These are phyloP conservation scores for Meredithiella fracta DNA, from an alignment of 2,329 filamentous ascomycete species.

Conservation along the genomic window DNA sequence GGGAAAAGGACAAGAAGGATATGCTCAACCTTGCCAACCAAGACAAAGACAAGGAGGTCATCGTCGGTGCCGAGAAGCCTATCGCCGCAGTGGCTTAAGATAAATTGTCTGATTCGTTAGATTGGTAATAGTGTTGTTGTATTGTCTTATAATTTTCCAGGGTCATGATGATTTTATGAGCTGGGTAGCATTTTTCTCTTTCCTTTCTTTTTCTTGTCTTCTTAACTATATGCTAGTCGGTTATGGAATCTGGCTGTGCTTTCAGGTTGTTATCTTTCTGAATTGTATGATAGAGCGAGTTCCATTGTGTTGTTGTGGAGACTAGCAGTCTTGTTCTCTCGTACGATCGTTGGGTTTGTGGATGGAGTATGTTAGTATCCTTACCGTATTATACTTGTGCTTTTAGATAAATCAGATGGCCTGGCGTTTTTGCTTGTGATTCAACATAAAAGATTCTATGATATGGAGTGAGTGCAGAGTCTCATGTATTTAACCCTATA, in stretches of 20 bases:
- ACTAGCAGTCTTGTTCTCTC: neutral
- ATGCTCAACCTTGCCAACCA: conserved; percentile 44
- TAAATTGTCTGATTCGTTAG: no score
- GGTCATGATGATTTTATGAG: neutral
- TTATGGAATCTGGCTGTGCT: no score
- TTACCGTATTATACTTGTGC: neutral
- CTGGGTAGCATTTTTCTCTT: conserved; percentile 1
- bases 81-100: conserved; percentile 1
- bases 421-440: neutral
- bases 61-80: neutral
- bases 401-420: conserved; percentile 1
- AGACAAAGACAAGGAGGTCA: conserved; percentile 12
- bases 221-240: no score
- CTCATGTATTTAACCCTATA: no score
- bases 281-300: conserved; percentile 7
- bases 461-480: no score
- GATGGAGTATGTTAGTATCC: neutral
- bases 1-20: conserved; percentile 76
- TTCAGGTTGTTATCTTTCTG: no score
- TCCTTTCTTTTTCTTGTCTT: conserved; percentile 3
- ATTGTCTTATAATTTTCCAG: neutral
- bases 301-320: conserved; percentile 2
- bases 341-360: neutral
- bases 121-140: neutral
- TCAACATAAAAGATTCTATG: no score